Base-by-base conservation (phyloP, 306 rosid species). In the Prunus armeniaca region DNA sequence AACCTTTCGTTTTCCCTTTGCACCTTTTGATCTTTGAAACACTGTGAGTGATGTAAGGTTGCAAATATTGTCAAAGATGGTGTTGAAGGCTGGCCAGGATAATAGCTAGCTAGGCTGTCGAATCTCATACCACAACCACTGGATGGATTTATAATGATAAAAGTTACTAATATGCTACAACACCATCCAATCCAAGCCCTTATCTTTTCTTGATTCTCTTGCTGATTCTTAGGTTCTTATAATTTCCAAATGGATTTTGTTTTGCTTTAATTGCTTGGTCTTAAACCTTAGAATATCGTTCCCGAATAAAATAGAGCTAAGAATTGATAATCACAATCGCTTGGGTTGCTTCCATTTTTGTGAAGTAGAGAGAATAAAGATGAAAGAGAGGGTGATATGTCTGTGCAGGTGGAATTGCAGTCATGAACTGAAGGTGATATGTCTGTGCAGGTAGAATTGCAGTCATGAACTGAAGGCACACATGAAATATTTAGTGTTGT, bases 51-150 rank as follows among this genome's bases (percentile, higher is more conserved):
- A 57, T 10, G 28, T 22, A 22, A 57, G 27, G 63, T 22, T 22
- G 28, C 63, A 54, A 38, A 54, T 54, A 20, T 57, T 57, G 63
- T 57, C 63, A 57, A 57, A 57, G 30, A 57, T 20, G 30, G 28
- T 20, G 28, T 57, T 20, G 28, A 57, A 20, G 63, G 13, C 9
- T 57, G 9, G 63, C 20, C 20, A 1, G 7, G n/a, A 52, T 52
- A 18, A 3, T 52, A 52, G 20, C 20, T 52, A 52, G 57, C 19
- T 52, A 52, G 57, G 57, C 5, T 3, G 34, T 62, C 76, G 77
- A 78, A 71, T 78, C 72, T 71, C 77, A 64, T 27, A 78, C 58
- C 67, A 52, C 50, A 25, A 38, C 81, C 81, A 61, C 45, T 49
- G 20, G 22, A 51, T 28, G 49, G 69, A 12, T 38, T 38, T 24